Evolutionary conservation across 176 grass and related monocot genomes (phyloP).

Genomic region (Luzula sylvatica): DNA sequence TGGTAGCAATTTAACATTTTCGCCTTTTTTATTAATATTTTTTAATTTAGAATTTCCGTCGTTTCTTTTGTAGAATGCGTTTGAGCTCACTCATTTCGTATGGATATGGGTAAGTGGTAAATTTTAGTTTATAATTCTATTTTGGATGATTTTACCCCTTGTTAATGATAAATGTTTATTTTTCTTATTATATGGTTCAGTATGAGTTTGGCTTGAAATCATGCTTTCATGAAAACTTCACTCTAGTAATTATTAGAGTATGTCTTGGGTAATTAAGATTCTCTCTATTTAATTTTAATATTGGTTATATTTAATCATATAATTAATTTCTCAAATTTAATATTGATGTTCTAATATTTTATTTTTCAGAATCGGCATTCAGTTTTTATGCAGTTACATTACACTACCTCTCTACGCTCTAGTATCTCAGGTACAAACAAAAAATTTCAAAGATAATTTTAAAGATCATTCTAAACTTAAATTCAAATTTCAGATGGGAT

Average conservation of each 20-base stretch:
- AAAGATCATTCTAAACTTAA: neutral
- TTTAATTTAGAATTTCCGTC: conserved; percentile 3
- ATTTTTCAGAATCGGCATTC: conserved; percentile 46
- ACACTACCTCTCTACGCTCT: conserved; percentile 65
- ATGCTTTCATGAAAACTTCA: conserved; percentile 69
- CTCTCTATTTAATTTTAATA: neutral
- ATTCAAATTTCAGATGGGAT: conserved; percentile 56
- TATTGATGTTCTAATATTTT: neutral
- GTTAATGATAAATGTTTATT: too few relatives aligned
- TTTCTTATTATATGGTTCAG: conserved; percentile 34
- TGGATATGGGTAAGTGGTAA: conserved; percentile 67
- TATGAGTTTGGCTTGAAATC: conserved; percentile 89
- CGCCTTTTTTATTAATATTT: neutral
- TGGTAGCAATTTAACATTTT: too few relatives aligned
- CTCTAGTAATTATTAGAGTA: conserved; percentile 43
- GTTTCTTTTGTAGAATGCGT: conserved; percentile 69
- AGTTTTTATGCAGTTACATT: conserved; percentile 80
- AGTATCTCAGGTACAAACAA: conserved; percentile 38
- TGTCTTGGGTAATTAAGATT: conserved; percentile 54
- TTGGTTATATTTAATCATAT: neutral
- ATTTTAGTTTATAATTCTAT: conserved; percentile 6
- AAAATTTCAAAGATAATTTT: conserved; percentile 1
- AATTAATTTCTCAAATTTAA: neutral
- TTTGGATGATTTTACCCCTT: too few relatives aligned
- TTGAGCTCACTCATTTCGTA: conserved; percentile 92